These are phyloP conservation scores for Mycosphaerella sp. DNA, from an alignment of 2,329 filamentous ascomycete species.

Conservation along the genomic window DNA sequence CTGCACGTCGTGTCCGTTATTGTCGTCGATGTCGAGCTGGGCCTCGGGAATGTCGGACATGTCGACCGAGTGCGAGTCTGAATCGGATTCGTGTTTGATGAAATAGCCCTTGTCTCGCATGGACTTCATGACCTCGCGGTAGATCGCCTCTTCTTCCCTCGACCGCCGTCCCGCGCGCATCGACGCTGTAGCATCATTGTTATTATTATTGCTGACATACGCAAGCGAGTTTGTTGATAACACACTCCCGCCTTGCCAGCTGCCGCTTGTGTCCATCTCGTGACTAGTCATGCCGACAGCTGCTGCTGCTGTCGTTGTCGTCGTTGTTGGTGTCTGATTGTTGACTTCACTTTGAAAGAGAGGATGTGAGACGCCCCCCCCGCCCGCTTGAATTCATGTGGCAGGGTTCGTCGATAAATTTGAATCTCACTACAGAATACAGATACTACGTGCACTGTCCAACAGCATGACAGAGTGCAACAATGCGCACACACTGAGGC, in stretches of 20 bases:
- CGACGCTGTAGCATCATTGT: constrained; percentile 9
- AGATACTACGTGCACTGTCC: no score
- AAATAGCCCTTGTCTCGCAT: not conserved
- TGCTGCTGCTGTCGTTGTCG: not conserved
- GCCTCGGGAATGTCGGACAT: constrained; percentile 19
- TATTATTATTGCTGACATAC: constrained; percentile 28
- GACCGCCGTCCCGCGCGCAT: constrained; percentile 14
- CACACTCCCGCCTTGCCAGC: constrained; percentile 18
- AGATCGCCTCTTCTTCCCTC: constrained; percentile 24
- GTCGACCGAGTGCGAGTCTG: constrained; percentile 1
- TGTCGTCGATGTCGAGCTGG: constrained; percentile 1
- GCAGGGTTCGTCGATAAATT: no score
- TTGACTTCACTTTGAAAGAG: not conserved
- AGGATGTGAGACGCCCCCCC: no score
- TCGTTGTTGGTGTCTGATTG: not conserved
- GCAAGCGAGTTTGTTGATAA: constrained; percentile 34
- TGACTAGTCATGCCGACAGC: not conserved
- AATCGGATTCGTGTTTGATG: constrained; percentile 1
- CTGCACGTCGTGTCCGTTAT: not conserved
- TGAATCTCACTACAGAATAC: no score
- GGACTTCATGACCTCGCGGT: constrained; percentile 23
- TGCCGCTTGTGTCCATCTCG: constrained; percentile 20
- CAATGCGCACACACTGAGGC: not conserved
- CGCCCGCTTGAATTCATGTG: no score
- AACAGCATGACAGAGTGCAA: no score